phyloP scores from a whole-genome alignment of 2,329 filamentous ascomycete genomes.

The Hypomyces perniciosus region DNA sequence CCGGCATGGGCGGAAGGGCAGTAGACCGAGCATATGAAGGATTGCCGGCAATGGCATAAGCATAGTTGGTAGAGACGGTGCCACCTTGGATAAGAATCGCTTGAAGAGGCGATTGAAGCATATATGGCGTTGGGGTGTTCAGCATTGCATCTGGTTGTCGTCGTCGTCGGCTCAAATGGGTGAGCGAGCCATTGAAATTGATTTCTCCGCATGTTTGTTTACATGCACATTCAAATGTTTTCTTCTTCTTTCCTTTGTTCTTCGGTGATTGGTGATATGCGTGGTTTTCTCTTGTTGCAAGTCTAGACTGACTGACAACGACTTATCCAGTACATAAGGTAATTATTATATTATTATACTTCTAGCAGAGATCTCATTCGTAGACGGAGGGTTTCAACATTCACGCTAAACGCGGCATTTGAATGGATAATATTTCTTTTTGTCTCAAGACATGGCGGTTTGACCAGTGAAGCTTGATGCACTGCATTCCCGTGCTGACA shows the following conservation, averaged over 20 bases:
- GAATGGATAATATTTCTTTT: not conserved
- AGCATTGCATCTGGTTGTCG: not conserved
- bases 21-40: conserved; percentile 53
- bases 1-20: conserved; percentile 51
- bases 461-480: not conserved
- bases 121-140: not conserved
- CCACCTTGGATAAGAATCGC: conserved; percentile 3
- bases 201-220: not conserved
- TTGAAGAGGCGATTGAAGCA: not conserved
- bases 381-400: not conserved
- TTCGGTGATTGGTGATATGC: not conserved
- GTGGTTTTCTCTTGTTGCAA: not conserved
- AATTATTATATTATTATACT: not conserved
- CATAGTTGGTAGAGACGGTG: not conserved
- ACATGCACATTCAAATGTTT: not conserved
- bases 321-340: not conserved
- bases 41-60: conserved; percentile 21
- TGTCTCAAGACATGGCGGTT: not conserved
- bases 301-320: not conserved
- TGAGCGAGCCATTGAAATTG: not conserved
- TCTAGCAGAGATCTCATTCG: not conserved
- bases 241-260: not conserved
- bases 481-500: no score
- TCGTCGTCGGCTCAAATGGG: not conserved
- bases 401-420: not conserved